These are phyloP conservation scores for Penicillium sp. DNA, from an alignment of 2,329 filamentous ascomycete species.

Conservation along the genomic window DNA sequence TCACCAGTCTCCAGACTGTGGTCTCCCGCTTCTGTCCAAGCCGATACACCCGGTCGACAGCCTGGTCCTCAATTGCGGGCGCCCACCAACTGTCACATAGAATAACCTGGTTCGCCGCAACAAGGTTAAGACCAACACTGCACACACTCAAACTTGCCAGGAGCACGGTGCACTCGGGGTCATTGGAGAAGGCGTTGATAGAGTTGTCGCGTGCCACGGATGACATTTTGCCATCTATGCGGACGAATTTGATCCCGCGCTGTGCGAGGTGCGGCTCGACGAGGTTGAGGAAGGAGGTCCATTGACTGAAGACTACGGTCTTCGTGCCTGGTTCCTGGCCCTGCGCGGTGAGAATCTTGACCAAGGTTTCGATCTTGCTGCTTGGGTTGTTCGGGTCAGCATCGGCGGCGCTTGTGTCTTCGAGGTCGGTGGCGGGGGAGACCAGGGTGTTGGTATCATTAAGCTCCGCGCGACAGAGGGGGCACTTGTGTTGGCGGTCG, in stretches of 20 bases:
- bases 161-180: conserved; percentile 67
- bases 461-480: conserved; percentile 73
- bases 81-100: conserved; percentile 88
- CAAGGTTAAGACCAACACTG: conserved; percentile 80
- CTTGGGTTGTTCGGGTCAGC: conserved; percentile 65
- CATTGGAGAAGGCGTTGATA: conserved; percentile 62
- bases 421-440: conserved; percentile 59
- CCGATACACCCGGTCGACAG: conserved; percentile 80
- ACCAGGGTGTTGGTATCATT: conserved; percentile 60
- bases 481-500: conserved; percentile 72
- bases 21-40: conserved; percentile 76
- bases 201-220: conserved; percentile 67
- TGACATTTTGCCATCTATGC: conserved; percentile 78
- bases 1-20: conserved; percentile 74
- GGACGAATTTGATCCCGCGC: conserved; percentile 60
- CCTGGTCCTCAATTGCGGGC: conserved; percentile 87
- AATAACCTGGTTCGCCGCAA: conserved; percentile 80
- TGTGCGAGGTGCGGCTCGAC: conserved; percentile 64
- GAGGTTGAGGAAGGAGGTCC: conserved; percentile 73
- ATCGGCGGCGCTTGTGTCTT: conserved; percentile 46
- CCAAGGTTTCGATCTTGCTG: conserved; percentile 76
- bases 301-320: conserved; percentile 78
- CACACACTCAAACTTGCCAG: conserved; percentile 79
- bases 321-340: conserved; percentile 64
- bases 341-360: conserved; percentile 70